These are phyloP conservation scores for Wallemia hederae DNA, from an alignment of 1,284 basidiomycete genomes.

Conservation along the genomic window DNA sequence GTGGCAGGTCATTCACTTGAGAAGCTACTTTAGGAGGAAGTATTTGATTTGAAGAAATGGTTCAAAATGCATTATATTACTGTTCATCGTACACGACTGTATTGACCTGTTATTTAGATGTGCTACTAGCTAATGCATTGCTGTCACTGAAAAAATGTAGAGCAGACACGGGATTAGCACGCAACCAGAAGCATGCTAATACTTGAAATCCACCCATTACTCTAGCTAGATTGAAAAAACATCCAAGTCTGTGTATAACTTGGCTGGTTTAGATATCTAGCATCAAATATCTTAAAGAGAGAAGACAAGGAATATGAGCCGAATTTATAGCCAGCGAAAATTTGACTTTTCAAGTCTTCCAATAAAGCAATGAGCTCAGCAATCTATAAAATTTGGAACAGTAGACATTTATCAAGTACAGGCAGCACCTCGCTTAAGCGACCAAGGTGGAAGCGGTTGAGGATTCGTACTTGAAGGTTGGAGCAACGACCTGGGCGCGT, in stretches of 20 bases:
- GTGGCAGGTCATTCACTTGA: slow-evolving; percentile 37
- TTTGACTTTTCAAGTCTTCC: background rate
- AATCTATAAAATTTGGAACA: background rate
- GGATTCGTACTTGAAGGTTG: slow-evolving; percentile 93
- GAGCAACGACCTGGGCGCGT: slow-evolving; percentile 86
- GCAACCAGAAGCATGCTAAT: background rate
- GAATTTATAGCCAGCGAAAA: background rate
- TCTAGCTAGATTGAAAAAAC: background rate
- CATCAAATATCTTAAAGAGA: background rate
- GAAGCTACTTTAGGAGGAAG: slow-evolving; percentile 15
- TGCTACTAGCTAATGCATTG: background rate
- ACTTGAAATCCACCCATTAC: background rate
- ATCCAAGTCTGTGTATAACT: background rate
- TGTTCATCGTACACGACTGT: background rate
- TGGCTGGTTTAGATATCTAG: background rate
- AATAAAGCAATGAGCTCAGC: background rate
- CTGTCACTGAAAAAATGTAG: background rate
- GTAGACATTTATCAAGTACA: background rate
- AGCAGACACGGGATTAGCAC: background rate
- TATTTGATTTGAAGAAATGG: slow-evolving; percentile 10
- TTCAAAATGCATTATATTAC: background rate
- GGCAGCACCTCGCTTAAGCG: slow-evolving; percentile 12
- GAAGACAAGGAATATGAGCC: background rate
- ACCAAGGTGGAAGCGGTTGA: slow-evolving; percentile 55
- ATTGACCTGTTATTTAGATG: slow-evolving; percentile 19